phyloP scores from a whole-genome alignment of 1,139 yeast genomes.

The Diutina catenulata region DNA sequence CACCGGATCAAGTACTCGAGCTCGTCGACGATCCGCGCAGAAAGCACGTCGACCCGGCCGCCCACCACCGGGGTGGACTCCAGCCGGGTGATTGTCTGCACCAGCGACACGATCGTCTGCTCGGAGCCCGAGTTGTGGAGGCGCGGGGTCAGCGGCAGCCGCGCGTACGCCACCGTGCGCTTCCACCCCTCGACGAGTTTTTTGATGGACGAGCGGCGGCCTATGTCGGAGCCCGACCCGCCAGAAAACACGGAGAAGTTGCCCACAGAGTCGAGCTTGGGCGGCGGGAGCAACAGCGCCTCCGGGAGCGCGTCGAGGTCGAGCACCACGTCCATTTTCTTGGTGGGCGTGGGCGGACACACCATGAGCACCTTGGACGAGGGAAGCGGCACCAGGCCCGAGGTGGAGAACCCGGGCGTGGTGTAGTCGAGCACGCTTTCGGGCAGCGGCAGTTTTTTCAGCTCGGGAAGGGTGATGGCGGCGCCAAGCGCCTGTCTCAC shows the following conservation, averaged over 20 bases:
- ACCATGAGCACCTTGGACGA: slow-evolving; percentile 32
- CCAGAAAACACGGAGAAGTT: no score
- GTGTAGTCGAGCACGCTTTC: no score
- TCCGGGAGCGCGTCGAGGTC: slow-evolving; percentile 7
- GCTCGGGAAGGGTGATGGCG: no score
- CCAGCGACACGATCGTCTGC: neutral
- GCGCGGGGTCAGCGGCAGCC: neutral
- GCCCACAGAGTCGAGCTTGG: slow-evolving; percentile 7
- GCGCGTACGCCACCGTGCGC: neutral
- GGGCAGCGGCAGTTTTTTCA: no score
- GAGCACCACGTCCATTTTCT: slow-evolving; percentile 38
- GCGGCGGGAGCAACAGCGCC: slow-evolving; percentile 1
- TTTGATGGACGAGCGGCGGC: slow-evolving; percentile 26
- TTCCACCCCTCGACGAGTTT: slow-evolving; percentile 30
- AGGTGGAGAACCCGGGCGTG: slow-evolving; percentile 33
- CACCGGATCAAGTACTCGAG: slow-evolving; percentile 35
- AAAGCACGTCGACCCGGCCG: slow-evolving; percentile 55
- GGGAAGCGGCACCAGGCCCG: slow-evolving; percentile 38
- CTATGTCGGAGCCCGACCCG: no score
- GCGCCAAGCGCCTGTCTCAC: no score
- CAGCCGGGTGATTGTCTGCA: neutral
- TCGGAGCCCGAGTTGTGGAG: neutral
- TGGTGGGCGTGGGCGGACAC: slow-evolving; percentile 60
- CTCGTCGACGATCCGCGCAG: slow-evolving; percentile 74
- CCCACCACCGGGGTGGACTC: slow-evolving; percentile 13